Conservation (phyloP, 495 filamentous ascomycete species). For the Penicillium turbatum region DNA sequence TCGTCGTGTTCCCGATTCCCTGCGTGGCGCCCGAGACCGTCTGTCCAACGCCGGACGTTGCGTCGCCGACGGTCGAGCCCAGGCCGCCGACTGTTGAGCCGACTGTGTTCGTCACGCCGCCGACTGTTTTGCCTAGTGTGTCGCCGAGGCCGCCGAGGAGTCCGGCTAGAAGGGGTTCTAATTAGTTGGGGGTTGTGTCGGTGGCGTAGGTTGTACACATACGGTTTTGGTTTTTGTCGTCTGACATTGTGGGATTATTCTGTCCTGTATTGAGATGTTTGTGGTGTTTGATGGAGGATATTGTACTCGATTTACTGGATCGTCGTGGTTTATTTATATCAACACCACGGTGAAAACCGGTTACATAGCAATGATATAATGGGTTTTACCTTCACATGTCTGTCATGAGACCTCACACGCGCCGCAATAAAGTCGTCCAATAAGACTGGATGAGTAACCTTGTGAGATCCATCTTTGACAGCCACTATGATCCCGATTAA, state of each 20-base stretch:
- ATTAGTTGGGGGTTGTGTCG: background rate
- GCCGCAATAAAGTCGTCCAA: background rate
- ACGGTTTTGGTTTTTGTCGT: constrained; percentile 3
- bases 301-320: background rate
- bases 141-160: constrained; percentile 34
- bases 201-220: background rate
- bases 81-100: constrained; percentile 32
- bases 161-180: constrained; percentile 7
- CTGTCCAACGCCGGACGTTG: constrained; percentile 29
- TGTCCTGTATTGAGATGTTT: background rate
- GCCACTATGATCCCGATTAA: background rate
- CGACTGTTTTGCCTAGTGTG: constrained; percentile 36
- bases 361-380: constrained; percentile 27
- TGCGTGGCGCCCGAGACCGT: constrained; percentile 32
- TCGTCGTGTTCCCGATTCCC: constrained; percentile 35
- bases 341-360: constrained; percentile 9
- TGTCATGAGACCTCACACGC: constrained; percentile 7
- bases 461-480: background rate
- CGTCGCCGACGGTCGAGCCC: constrained; percentile 34
- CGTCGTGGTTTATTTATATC: background rate
- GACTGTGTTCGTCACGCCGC: constrained; percentile 33
- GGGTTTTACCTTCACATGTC: constrained; percentile 7
- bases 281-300: background rate
- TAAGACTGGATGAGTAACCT: background rate
- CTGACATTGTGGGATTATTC: background rate